Evolutionary conservation across 768 basidiomycete genomes (phyloP), one percentile per base, ranked within the genome.

Genomic region (Termitomyces sp.): DNA sequence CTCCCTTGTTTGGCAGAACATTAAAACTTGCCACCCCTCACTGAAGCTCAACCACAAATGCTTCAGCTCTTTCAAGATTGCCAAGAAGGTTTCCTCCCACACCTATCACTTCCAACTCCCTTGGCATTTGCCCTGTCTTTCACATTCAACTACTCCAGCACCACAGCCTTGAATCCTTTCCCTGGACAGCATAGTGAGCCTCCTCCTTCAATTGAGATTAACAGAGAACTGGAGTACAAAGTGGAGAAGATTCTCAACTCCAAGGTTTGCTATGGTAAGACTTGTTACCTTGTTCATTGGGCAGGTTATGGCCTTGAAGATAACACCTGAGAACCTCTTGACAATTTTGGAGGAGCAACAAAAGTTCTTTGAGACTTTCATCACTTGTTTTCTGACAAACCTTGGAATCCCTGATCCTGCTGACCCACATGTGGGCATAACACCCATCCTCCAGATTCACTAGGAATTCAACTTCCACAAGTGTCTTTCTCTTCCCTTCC

Each of bases 401-500:
- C n/a, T 7, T 19, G 8, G 38, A n/a, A 40, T n/a, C 6, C 7
- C 17, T 9, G 7, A 40, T 40, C 38, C 6, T 9, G 5, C 6
- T 10, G 12, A 10, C 1, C 5, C n/a, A 40, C 7, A 19, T n/a
- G 38, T 7, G 6, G 38, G n/a, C n/a, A 2, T 40, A 40, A n/a
- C n/a, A 4, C n/a, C 38, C n/a, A 40, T 40, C 38, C 7, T 9
- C 19, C 19, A 5, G n/a, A 40, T n/a, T n/a, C 9, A 40, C 7
- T n/a, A 40, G n/a, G 8, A 17, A 40, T 40, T 40, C 38, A 40
- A 40, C 38, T 40, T 7, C 38, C 9, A 35, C 4, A 5, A 35
- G 10, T 35, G 10, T 10, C 29, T 58, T 14, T 89, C 85, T 68
- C 71, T 89, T 23, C 29, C 29, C n/a, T n/a, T n/a, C n/a, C n/a